Conservation (phyloP, 129 eudicot species). For the Heracleum sosnowskyi region DNA sequence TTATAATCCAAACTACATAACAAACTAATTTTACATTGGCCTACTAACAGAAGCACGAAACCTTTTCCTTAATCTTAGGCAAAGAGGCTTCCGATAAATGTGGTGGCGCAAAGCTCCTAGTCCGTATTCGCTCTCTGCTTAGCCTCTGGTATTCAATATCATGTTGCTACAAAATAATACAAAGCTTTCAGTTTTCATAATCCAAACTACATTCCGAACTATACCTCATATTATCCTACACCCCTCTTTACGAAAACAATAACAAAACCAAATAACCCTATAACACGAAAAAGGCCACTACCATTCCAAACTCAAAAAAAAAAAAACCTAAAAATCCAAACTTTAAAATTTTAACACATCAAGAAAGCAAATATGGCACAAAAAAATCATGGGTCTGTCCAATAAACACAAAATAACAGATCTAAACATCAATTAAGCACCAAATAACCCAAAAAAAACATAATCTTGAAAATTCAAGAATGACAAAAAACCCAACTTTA, state of each 20-base stretch:
- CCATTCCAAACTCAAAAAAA: neutral
- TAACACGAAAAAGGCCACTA: neutral
- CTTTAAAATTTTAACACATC: neutral
- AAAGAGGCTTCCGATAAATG: constrained; percentile 44
- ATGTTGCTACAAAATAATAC: constrained; percentile 56
- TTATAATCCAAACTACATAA: constrained; percentile 5
- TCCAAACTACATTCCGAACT: neutral
- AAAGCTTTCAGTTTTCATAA: constrained; percentile 10
- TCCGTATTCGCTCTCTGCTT: constrained; percentile 55
- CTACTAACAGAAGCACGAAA: constrained; percentile 39
- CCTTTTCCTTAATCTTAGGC: constrained; percentile 45
- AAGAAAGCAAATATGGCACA: neutral
- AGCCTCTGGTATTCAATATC: constrained; percentile 63
- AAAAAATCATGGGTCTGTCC: neutral
- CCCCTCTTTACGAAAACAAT: neutral
- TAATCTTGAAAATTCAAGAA: neutral
- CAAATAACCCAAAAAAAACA: neutral
- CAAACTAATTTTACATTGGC: too few relatives aligned
- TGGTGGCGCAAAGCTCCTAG: constrained; percentile 30
- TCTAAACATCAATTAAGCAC: neutral
- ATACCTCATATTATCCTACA: neutral
- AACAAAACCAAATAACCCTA: neutral
- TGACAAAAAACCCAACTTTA: neutral
- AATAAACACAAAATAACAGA: neutral
- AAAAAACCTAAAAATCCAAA: neutral